Conservation (phyloP, 768 basidiomycete species). For the Kondoa subrosea region DNA sequence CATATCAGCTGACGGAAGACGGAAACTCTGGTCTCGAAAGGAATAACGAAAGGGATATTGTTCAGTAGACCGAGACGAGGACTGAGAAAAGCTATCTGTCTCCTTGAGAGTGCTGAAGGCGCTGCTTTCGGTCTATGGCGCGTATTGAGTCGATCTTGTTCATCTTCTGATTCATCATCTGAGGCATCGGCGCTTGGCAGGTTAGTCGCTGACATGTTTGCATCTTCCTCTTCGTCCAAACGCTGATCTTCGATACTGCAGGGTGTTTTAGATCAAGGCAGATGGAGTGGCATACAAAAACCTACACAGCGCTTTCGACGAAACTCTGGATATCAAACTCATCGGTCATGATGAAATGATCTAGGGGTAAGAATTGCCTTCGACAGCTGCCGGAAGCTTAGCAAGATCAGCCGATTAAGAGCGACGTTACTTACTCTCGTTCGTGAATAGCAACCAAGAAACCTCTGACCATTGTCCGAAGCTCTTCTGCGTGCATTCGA, state of each 20-base stretch:
- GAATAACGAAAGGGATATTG: constrained; percentile 89
- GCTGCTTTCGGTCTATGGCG: constrained; percentile 15
- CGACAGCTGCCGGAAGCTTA: constrained; percentile 49
- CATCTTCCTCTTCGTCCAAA: constrained; percentile 27
- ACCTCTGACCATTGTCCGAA: constrained; percentile 56
- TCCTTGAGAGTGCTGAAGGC: constrained; percentile 39
- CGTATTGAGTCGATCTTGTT: constrained; percentile 16
- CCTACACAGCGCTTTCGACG: constrained; percentile 70
- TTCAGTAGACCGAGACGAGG: constrained; percentile 80
- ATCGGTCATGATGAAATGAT: constrained; percentile 60
- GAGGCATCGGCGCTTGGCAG: constrained; percentile 22
- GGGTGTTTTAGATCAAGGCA: not conserved
- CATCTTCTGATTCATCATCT: constrained; percentile 23
- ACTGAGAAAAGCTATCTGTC: constrained; percentile 55
- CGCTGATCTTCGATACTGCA: constrained; percentile 49
- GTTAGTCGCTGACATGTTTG: not conserved
- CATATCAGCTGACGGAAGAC: constrained; percentile 72
- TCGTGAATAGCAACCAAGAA: constrained; percentile 69
- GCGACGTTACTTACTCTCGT: constrained; percentile 40
- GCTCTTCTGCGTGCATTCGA: constrained; percentile 46
- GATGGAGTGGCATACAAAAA: constrained; percentile 8
- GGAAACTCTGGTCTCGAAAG: constrained; percentile 74
- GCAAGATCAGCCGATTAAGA: constrained; percentile 2
- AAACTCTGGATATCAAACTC: constrained; percentile 52
- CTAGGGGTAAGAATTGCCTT: constrained; percentile 58